Evolutionary conservation across 805 yeast genomes (phyloP), one percentile per base, ranked within the genome.

Genomic region (Zygosaccharomyces pseudorouxii): DNA sequence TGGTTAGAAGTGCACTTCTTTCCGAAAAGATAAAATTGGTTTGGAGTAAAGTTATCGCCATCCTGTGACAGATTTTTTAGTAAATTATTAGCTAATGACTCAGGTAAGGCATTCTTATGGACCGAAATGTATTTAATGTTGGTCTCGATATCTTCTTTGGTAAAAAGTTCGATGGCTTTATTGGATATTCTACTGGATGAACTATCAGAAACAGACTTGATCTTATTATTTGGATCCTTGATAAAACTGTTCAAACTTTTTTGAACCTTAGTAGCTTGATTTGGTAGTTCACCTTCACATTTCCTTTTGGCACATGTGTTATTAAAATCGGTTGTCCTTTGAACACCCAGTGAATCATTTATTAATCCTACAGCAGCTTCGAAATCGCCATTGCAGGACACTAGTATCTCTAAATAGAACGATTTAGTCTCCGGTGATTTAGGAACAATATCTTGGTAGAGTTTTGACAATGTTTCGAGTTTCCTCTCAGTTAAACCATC

Each of bases 1-100:
- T 82, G 89, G n/a, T 78, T 77, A 2, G 90, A 79, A 5, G 58
- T 60, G 44, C 87, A 84, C 44, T 71, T 63, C 14, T 82, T 77
- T 1, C 84, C 89, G 54, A 84, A 85, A 8, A 86, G 67, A 49
- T 77, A 73, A 59, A 86, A 86, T 53, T 73, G 69, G 20, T 74
- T 71, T 7, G 68, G 62, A 0, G 54, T 56, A 68, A 80, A 79
- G 0, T 54, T 47, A 0, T 68, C 55, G 31, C 76, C 78, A 1
- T 69, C 61, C 51, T 77, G 48, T 11, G 83, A 65, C 16, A 71
- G 68, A 8, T 43, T 35, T 10, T 57, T 46, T 2, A 82, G 63
- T 2, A 84, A 57, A 0, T 55, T 55, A 27, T 77, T 71, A 0
- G 88, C 79, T 7, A 78, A 49, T 0, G 72, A 70, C 0, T 62